These are phyloP conservation scores for Mycena polygramma DNA, from an alignment of 768 basidiomycete genomes.

Conservation along the genomic window DNA sequence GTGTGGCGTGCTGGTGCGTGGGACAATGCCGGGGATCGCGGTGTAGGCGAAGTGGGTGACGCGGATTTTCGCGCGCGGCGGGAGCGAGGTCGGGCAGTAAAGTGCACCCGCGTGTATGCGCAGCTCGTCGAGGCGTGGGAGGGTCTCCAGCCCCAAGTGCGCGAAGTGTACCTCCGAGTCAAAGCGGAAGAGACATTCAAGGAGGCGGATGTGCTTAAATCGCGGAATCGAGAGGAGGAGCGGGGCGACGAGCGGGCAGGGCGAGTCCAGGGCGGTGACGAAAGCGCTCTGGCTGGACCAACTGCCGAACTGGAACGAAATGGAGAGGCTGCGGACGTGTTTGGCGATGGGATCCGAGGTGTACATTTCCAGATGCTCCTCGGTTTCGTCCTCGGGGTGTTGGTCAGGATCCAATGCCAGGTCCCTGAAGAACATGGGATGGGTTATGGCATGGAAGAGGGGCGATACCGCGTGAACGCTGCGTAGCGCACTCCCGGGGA, in stretches of 20 bases:
- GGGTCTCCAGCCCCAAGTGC: conserved; percentile 19
- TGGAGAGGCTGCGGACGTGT: conserved; percentile 17
- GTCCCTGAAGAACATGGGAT: conserved; percentile 22
- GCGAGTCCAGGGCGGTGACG: not conserved
- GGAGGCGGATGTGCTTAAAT: conserved; percentile 20
- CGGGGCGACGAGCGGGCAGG: conserved; percentile 5
- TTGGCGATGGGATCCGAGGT: conserved; percentile 5
- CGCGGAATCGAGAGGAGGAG: conserved; percentile 13
- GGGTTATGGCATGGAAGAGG: conserved; percentile 25
- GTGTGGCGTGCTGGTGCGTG: not conserved
- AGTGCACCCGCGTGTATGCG: conserved; percentile 16
- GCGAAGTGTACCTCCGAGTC: conserved; percentile 21
- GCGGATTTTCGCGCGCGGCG: not conserved
- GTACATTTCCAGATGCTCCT: conserved; percentile 14
- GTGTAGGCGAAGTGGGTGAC: conserved; percentile 24
- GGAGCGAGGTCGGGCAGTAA: not conserved
- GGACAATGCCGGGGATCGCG: conserved; percentile 3
- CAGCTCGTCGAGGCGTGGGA: conserved; percentile 19
- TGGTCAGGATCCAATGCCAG: conserved; percentile 24
- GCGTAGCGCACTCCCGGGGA: not conserved
- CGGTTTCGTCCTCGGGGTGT: conserved; percentile 12
- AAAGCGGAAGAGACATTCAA: conserved; percentile 20
- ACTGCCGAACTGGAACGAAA: conserved; percentile 30
- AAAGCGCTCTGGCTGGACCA: not conserved
- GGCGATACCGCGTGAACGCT: conserved; percentile 13